Evolutionary conservation across 108 stramenopile genomes (phyloP), one percentile per base, ranked within the genome.

Genomic region (Parietichytrium sp.): DNA sequence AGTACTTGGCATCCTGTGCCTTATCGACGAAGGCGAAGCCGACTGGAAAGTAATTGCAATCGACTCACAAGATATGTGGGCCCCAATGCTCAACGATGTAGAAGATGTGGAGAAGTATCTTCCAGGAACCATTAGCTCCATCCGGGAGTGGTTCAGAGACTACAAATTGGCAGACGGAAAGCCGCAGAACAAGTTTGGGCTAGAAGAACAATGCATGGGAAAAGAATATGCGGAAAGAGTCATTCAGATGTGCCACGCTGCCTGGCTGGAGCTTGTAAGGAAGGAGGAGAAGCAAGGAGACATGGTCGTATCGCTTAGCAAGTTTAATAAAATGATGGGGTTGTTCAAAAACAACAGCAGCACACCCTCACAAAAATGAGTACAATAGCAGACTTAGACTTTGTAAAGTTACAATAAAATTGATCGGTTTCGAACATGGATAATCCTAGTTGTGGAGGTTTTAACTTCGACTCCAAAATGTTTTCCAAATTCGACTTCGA

Each of bases 101-200:
- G 88, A 95, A 49, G 98, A 98, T 83, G 96, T 98, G 52, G 94
- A 97, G 86, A 84, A 88, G 77, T 88, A 95, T 61, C 86, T 95
- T 54, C 97, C 97, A 48, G 96, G 96, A 31, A 90, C 91, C 83
- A 82, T 98, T 23, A 85, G 88, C 52, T 90, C 92, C 80, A 92
- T 98, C 51, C 91, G 96, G 48, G 96, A 97, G 87, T 98, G 98
- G 98, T 96, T 96, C 89, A 89, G 96, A 48, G 97, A 96, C 49
- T 98, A 98, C 93, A 98, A 98, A 87, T 94, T 97, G 51, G 95
- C 96, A 20, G 98, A 98, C 84, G 98, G 98, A 52, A 98, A 98
- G 88, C 96, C 96, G 49, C 92, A 92, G 15, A 99, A 99, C 86
- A 88, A 89, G 10, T 98, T 99, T 79, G 95, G 93, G 8, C 84